These are phyloP conservation scores for Silybum marianum DNA, from an alignment of 129 eudicot species.

Conservation along the genomic window DNA sequence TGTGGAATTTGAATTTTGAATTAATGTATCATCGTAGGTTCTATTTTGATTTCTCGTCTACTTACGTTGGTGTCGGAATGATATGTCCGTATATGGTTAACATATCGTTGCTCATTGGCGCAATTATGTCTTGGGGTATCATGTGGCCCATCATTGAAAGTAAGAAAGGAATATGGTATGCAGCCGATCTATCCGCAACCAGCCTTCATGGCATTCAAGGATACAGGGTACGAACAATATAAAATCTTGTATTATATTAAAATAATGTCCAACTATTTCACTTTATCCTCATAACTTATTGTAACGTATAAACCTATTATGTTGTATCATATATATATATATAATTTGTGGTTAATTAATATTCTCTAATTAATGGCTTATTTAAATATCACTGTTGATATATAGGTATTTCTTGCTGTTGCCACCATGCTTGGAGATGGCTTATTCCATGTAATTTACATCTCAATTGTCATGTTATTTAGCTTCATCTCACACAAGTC, in stretches of 20 bases:
- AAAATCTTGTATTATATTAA: not conserved
- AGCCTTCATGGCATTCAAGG: conserved; percentile 70
- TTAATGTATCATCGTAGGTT: conserved; percentile 30
- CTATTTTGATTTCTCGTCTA: conserved; percentile 62
- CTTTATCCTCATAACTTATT: not conserved
- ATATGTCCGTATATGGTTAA: conserved; percentile 64
- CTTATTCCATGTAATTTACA: conserved; percentile 48
- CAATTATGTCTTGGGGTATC: conserved; percentile 66
- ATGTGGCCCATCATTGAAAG: conserved; percentile 62
- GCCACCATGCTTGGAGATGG: conserved; percentile 75
- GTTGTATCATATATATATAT: not conserved
- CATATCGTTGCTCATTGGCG: conserved; percentile 56
- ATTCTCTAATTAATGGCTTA: conserved; percentile 1
- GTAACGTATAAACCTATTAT: not conserved
- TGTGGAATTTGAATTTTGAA: not conserved
- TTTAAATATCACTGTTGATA: not conserved
- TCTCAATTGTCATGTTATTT: conserved; percentile 29
- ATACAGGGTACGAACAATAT: conserved; percentile 43
- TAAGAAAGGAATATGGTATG: conserved; percentile 61
- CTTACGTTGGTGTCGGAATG: conserved; percentile 74
- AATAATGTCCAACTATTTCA: not conserved
- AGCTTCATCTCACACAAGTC: conserved; percentile 8
- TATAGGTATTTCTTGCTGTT: conserved; percentile 60
- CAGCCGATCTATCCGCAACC: conserved; percentile 36
- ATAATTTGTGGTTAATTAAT: no score